phyloP scores from a whole-genome alignment of 768 basidiomycete species.

The Phanerochaete sordida region DNA sequence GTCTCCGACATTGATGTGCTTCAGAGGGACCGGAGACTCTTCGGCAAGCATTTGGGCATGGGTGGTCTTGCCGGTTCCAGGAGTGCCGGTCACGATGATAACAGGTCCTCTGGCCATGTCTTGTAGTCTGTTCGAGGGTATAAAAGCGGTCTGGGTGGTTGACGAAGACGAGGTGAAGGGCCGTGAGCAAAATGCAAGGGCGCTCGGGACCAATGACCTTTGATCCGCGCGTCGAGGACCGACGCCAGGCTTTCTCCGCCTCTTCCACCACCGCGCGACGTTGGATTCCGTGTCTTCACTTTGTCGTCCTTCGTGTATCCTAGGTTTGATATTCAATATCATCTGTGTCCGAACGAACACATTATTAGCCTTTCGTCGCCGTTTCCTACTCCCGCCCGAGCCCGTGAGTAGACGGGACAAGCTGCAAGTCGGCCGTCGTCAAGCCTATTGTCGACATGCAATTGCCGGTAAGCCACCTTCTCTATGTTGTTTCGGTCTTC shows the following conservation, averaged over 20 bases:
- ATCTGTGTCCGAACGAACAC: neutral
- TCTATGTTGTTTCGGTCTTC: neutral
- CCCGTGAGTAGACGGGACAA: neutral
- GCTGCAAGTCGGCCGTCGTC: neutral
- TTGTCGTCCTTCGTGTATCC: neutral
- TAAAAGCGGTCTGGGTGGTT: no score
- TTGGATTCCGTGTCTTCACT: neutral
- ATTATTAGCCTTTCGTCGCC: neutral
- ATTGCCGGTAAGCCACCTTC: neutral
- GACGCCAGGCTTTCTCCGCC: no score
- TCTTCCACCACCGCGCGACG: no score
- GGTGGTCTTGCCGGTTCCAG: slow-evolving; percentile 95
- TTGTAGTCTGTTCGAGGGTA: neutral
- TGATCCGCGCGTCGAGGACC: no score
- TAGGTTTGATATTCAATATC: neutral
- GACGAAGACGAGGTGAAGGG: no score
- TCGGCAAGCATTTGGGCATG: slow-evolving; percentile 81
- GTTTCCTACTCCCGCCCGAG: neutral
- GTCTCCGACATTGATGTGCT: slow-evolving; percentile 88
- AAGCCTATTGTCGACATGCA: neutral
- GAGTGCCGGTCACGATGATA: slow-evolving; percentile 87
- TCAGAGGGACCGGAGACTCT: slow-evolving; percentile 65
- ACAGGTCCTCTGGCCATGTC: slow-evolving; percentile 40
- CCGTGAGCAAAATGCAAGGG: no score
- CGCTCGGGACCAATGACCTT: no score